Evolutionary conservation across 169 alveolate genomes (phyloP).

Genomic region (Eimeria sp.): DNA sequence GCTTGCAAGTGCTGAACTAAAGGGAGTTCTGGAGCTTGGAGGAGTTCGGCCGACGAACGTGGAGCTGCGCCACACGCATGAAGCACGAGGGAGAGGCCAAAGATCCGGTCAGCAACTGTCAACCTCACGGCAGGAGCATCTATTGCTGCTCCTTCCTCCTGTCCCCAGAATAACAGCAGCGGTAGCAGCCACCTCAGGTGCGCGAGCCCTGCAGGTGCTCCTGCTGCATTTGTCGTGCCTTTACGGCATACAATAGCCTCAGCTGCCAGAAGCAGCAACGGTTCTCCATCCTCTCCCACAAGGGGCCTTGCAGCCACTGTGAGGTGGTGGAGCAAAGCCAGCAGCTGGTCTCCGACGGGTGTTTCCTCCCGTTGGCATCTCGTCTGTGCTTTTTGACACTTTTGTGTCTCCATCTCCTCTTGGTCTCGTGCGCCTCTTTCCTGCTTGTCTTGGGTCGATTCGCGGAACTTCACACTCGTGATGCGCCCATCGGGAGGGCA

Average conservation of each 20-base stretch:
- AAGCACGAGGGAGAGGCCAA: constrained; percentile 8
- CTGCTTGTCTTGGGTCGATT: neutral
- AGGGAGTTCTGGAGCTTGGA: neutral
- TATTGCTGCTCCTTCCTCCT: neutral
- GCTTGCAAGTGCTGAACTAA: constrained; percentile 33
- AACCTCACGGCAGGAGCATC: neutral
- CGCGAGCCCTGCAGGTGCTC: neutral
- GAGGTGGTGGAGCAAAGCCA: neutral
- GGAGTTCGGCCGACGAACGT: neutral
- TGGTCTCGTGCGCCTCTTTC: neutral
- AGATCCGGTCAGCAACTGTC: neutral
- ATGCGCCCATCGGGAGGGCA: neutral
- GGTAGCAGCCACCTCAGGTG: constrained; percentile 68
- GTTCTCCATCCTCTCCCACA: neutral
- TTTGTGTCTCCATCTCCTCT: neutral
- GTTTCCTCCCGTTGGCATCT: neutral
- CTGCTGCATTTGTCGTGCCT: neutral
- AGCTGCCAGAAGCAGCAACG: constrained; percentile 63
- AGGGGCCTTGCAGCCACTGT: constrained; percentile 38
- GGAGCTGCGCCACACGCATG: constrained; percentile 65
- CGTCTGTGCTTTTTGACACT: neutral
- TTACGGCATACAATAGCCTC: constrained; percentile 2
- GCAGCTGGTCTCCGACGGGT: constrained; percentile 3
- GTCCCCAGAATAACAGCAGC: constrained; percentile 36
- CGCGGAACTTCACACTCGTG: neutral